Evolutionary conservation across 2,329 filamentous ascomycete species (phyloP), one percentile per base, ranked within the genome.

Genomic region (Rugonectria rugulosa): DNA sequence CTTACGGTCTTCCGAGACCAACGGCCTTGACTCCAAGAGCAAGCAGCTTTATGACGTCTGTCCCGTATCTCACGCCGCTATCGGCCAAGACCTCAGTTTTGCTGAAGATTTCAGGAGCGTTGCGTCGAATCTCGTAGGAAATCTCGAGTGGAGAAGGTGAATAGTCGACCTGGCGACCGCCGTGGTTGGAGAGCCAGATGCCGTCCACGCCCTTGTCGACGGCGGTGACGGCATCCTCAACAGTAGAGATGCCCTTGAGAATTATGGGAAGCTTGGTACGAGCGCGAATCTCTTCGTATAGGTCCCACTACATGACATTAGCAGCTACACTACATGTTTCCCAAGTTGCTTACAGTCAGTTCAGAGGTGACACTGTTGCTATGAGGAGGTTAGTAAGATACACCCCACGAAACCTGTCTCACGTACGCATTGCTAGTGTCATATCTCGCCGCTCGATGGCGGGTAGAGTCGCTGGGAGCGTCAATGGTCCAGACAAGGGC

Each of bases 401-500:
- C 3, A 12, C 11, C 5, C 10, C 17, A 11, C 12, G 9, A 6
- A 10, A n/a, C 5, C 27, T 2, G 1, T 1, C 17, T 8, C 2
- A 49, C 61, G 3, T 59, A 64, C 60, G 55, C 63, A 10, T 67
- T 67, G 17, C 63, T 66, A 26, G 65, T 67, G 10, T 67, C 65
- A 14, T 67, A 67, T 15, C 65, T 63, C 17, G 65, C 65, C 47
- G 65, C 65, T 1, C 65, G 61, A 43, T 67, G 65, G 12, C 65
- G 61, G 10, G 61, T 64, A 27, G 65, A 60, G 27, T 55, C 59
- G 3, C 51, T 54, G 36, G 65, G 63, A 2, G 65, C 63, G 55
- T 76, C 73, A 1, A 76, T 70, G 31, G 73, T 75, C 67, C 72
- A 72, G 38, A 75, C 71, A 27, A 76, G 69, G 15, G 73, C 73